Conservation (phyloP, 177 flowering plant species). For the Tripterygium wilfordii region DNA sequence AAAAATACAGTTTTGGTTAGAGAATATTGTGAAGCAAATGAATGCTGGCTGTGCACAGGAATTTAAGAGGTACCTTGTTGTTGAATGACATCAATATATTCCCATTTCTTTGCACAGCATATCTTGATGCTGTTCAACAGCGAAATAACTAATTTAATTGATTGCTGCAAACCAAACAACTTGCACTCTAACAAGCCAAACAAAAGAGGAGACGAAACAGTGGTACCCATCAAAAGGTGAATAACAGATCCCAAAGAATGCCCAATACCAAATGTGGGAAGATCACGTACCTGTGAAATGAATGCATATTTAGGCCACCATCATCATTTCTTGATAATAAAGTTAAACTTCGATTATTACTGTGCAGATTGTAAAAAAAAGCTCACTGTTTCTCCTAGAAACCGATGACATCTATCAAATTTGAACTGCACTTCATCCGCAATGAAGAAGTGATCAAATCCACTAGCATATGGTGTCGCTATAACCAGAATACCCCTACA, state of each 20-base stretch:
- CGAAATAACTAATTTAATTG: constrained; percentile 2
- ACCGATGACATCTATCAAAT: constrained; percentile 78
- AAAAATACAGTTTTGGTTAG: too few relatives aligned
- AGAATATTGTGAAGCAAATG: too few relatives aligned
- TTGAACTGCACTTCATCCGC: constrained; percentile 96
- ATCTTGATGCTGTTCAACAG: constrained; percentile 69
- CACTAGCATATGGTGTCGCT: constrained; percentile 95
- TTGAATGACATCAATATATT: constrained; percentile 87
- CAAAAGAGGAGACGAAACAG: not conserved
- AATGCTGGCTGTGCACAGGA: too few relatives aligned
- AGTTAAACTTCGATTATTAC: too few relatives aligned
- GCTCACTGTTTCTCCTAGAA: constrained; percentile 61
- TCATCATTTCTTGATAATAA: too few relatives aligned
- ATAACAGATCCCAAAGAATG: constrained; percentile 92
- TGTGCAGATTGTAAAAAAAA: not conserved
- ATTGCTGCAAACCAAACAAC: constrained; percentile 7
- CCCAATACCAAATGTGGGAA: constrained; percentile 87
- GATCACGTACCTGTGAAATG: constrained; percentile 47
- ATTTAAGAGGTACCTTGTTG: constrained; percentile 56
- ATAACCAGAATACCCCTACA: constrained; percentile 76
- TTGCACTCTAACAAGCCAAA: too few relatives aligned
- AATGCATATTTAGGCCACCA: constrained; percentile 1
- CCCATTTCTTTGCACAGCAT: constrained; percentile 84
- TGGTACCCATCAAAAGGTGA: constrained; percentile 83
- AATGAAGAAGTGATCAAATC: constrained; percentile 89